Evolutionary conservation across 1,139 yeast genomes (phyloP).

Genomic region (Pichia sp.): DNA sequence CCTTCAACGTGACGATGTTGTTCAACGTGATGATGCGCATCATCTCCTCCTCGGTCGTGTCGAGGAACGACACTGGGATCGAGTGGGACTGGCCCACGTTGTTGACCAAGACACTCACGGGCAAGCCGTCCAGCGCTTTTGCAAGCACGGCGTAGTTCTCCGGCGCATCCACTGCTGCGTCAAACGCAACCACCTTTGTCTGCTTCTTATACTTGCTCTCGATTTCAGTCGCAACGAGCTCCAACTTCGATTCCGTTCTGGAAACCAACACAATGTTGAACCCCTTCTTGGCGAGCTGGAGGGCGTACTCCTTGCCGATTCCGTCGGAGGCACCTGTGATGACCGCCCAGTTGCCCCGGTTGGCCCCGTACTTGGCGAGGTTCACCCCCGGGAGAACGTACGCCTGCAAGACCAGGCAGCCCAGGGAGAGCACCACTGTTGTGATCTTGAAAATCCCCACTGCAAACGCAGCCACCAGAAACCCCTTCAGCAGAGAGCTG

Average conservation of each 20-base stretch:
- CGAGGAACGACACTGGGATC: constrained; percentile 89
- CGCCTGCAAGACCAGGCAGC: constrained; percentile 49
- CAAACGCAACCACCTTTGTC: constrained; percentile 71
- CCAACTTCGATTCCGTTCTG: constrained; percentile 76
- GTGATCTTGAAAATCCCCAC: constrained; percentile 53
- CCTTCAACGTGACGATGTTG: constrained; percentile 75
- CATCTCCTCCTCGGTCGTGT: constrained; percentile 71
- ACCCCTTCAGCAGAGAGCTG: constrained; percentile 22
- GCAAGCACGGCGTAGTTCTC: constrained; percentile 52
- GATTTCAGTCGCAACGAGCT: constrained; percentile 61
- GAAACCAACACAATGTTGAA: constrained; percentile 80
- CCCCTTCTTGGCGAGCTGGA: constrained; percentile 80
- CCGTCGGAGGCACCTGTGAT: constrained; percentile 98
- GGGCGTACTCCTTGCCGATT: constrained; percentile 86
- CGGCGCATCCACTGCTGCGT: constrained; percentile 58
- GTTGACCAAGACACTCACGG: constrained; percentile 73
- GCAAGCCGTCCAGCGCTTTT: constrained; percentile 45
- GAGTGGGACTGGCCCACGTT: constrained; percentile 95
- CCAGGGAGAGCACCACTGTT: constrained; percentile 38
- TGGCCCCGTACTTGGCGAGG: constrained; percentile 68
- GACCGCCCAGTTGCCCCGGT: constrained; percentile 73
- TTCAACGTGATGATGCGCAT: constrained; percentile 78
- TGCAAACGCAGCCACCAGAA: constrained; percentile 37
- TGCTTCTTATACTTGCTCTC: constrained; percentile 54
- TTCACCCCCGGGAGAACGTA: constrained; percentile 62